These are phyloP conservation scores for Zangia roseola DNA, from an alignment of 768 basidiomycete species.

Conservation along the genomic window DNA sequence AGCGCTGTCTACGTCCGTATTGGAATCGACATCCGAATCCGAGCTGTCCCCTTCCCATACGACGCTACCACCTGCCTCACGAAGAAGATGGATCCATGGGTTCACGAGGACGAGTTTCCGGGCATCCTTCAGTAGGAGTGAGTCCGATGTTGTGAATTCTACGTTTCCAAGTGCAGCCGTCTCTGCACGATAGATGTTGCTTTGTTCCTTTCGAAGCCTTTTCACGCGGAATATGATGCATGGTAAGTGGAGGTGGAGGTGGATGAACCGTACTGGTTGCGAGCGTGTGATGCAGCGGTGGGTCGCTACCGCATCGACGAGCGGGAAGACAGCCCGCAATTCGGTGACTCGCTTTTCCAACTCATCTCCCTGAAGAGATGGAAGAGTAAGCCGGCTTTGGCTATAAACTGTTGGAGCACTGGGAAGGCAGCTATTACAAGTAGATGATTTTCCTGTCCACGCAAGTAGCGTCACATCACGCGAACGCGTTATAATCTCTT, in stretches of 20 bases:
- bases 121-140: neutral
- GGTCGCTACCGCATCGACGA: no score
- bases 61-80: neutral
- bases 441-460: no score
- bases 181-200: neutral
- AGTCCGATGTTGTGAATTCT: neutral
- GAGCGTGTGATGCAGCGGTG: neutral
- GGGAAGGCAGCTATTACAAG: no score
- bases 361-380: no score
- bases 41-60: neutral
- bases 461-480: no score
- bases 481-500: neutral
- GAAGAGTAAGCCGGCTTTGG: no score
- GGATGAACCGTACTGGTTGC: neutral
- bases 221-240: constrained; percentile 1
- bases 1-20: neutral
- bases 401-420: no score
- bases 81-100: neutral
- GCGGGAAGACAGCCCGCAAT: no score
- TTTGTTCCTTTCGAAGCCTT: neutral
- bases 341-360: no score
- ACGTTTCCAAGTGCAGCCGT: neutral
- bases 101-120: neutral
- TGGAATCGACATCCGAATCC: neutral
- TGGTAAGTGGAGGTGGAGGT: neutral